Base-by-base conservation (phyloP, 495 filamentous ascomycete genomes). In the Aspergillus leporis region DNA sequence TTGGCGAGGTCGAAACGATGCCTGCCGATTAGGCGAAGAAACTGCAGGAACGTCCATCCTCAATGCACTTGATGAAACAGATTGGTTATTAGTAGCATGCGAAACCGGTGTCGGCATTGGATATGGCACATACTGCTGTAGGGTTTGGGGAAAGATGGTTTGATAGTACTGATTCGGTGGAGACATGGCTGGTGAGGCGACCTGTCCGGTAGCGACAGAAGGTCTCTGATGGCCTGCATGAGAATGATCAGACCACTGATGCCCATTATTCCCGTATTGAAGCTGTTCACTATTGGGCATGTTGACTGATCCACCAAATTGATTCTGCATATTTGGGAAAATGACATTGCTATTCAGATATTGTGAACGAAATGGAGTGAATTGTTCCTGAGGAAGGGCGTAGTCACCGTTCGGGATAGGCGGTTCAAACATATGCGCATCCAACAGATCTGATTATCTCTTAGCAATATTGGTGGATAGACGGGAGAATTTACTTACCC, bases 31-130 rank as follows among this genome's bases (percentile, higher is more conserved):
- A 21, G 19, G 30, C 21, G 43, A 23, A 38, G 50, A 47, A 21
- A 41, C 13, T 2, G 48, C 22, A 2, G 55, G 10, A 13, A 46
- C 36, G 13, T 32, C 53, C 10, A 31, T 40, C 18, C 46, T 53
- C 14, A 51, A 19, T 8, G 43, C 8, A 21, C 19, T 14, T 47
- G 19, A n/a, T 23, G 43, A 23, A 7, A 7, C 43, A 1, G 22
- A 9, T 36, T 41, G 62, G 14, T 30, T 40, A 31, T 59, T 53
- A 14, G 49, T 5, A 23, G 41, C 41, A 32, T 47, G 48, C 14
- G 60, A 38, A n/a, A 32, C 21, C 12, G 31, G 43, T 32, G 51
- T 16, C 36, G 32, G 21, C 0, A 14, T 34, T 6, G 25, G 53
- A 23, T 53, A 51, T 21, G 21, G 28, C 28, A 30, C 21, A 30